Conservation (phyloP, 2,329 filamentous ascomycete species). For the Blastomyces parvus region DNA sequence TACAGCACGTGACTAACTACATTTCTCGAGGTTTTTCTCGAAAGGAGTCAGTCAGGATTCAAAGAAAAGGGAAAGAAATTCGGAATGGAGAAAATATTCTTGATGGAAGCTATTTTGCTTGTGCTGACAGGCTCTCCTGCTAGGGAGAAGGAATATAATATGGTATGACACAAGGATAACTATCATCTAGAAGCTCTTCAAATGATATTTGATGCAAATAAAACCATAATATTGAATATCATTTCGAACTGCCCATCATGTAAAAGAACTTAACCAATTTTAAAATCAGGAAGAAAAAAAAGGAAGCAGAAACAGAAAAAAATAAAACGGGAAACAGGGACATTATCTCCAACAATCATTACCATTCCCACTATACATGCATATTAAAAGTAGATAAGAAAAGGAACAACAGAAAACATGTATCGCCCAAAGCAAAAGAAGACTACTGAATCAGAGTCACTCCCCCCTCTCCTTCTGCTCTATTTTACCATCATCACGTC, state of each 20-base stretch:
- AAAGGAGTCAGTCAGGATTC: neutral
- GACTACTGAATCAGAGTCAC: neutral
- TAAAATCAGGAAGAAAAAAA: neutral
- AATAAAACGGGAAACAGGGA: neutral
- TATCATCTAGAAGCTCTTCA: no score
- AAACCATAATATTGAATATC: neutral
- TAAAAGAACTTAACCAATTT: neutral
- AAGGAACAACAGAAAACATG: neutral
- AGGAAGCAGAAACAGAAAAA: neutral
- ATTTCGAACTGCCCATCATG: neutral
- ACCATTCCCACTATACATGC: neutral
- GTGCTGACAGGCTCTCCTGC: neutral
- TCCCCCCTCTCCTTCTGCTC: neutral
- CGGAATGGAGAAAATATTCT: neutral
- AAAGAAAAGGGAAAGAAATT: neutral
- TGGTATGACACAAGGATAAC: neutral
- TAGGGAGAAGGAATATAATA: neutral
- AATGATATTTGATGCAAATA: neutral
- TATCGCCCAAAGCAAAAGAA: neutral
- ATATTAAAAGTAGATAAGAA: neutral
- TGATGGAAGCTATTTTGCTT: neutral
- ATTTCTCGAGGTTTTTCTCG: no score
- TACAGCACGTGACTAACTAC: no score
- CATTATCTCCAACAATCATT: neutral
- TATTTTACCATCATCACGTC: neutral